These are phyloP conservation scores for Calvatia gigantea DNA, from an alignment of 768 basidiomycete species.

Conservation along the genomic window DNA sequence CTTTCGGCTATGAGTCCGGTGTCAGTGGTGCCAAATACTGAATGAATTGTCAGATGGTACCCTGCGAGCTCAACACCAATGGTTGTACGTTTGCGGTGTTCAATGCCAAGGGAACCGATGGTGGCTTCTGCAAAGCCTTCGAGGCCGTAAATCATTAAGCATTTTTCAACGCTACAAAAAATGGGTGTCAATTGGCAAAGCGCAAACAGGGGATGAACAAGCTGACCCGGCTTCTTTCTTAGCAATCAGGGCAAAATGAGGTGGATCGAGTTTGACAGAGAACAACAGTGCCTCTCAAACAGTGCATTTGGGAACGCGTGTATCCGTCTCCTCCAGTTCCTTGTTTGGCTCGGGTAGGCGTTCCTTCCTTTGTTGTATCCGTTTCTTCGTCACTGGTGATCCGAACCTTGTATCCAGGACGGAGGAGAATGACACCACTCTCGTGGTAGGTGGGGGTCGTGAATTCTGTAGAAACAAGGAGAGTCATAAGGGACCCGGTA, in stretches of 20 bases:
- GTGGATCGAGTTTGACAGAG: constrained; percentile 80
- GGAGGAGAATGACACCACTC: constrained; percentile 54
- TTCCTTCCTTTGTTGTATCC: constrained; percentile 19
- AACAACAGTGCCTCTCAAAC: constrained; percentile 82
- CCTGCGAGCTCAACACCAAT: constrained; percentile 86
- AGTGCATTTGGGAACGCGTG: constrained; percentile 71
- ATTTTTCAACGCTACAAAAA: constrained; percentile 35
- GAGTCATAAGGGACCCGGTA: constrained; percentile 47
- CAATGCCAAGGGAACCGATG: constrained; percentile 63
- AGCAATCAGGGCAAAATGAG: constrained; percentile 51
- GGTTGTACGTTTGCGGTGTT: constrained; percentile 78
- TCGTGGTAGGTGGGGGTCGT: constrained; percentile 36
- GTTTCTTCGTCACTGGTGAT: constrained; percentile 18
- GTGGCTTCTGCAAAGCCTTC: constrained; percentile 59
- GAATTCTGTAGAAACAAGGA: constrained; percentile 57
- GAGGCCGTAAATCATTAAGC: constrained; percentile 62
- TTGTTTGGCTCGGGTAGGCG: constrained; percentile 16
- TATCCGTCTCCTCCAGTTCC: constrained; percentile 50
- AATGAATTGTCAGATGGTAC: constrained; percentile 29
- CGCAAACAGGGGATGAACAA: background rate
- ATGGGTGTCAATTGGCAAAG: background rate
- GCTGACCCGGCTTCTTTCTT: constrained; percentile 83
- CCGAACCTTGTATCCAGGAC: constrained; percentile 42
- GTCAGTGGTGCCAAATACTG: background rate
- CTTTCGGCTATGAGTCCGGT: constrained; percentile 50